Conservation (phyloP, 116 monocot genomes). For the Posidonia oceanica region DNA sequence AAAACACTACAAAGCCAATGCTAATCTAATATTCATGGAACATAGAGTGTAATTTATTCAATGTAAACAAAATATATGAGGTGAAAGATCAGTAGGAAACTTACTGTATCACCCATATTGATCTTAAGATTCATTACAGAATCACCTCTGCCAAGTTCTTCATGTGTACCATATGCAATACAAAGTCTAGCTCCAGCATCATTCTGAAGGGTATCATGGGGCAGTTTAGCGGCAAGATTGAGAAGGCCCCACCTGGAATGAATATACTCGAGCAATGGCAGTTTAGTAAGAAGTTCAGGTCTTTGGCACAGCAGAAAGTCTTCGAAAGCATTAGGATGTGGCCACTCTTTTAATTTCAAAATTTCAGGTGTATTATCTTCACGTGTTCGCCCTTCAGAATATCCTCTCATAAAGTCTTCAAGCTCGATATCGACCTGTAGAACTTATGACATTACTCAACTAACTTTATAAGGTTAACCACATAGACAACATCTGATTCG, state of each 20-base stretch:
- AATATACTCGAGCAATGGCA: slow-evolving; percentile 84
- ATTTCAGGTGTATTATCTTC: slow-evolving; percentile 36
- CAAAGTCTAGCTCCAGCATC: slow-evolving; percentile 65
- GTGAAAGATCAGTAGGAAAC: slow-evolving; percentile 1
- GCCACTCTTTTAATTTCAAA: slow-evolving; percentile 87
- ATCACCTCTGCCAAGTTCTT: slow-evolving; percentile 41
- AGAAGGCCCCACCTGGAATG: slow-evolving; percentile 82
- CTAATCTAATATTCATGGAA: not conserved
- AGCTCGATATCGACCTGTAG: slow-evolving; percentile 77
- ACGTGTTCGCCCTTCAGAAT: slow-evolving; percentile 35
- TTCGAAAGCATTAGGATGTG: slow-evolving; percentile 52
- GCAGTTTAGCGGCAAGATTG: slow-evolving; percentile 87
- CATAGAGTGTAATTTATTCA: not conserved
- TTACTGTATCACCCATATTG: slow-evolving; percentile 83
- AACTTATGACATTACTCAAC: not conserved
- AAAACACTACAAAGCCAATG: not conserved
- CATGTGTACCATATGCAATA: slow-evolving; percentile 49
- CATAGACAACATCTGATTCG: too few species aligned
- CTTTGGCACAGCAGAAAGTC: slow-evolving; percentile 76
- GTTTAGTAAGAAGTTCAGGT: slow-evolving; percentile 72
- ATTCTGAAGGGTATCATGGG: slow-evolving; percentile 47
- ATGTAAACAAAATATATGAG: not conserved
- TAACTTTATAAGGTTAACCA: not conserved
- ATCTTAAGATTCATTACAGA: slow-evolving; percentile 58
- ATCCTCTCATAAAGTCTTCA: slow-evolving; percentile 66